These are phyloP conservation scores for Fusarium hostae DNA, from an alignment of 2,329 filamentous ascomycete genomes.

Conservation along the genomic window DNA sequence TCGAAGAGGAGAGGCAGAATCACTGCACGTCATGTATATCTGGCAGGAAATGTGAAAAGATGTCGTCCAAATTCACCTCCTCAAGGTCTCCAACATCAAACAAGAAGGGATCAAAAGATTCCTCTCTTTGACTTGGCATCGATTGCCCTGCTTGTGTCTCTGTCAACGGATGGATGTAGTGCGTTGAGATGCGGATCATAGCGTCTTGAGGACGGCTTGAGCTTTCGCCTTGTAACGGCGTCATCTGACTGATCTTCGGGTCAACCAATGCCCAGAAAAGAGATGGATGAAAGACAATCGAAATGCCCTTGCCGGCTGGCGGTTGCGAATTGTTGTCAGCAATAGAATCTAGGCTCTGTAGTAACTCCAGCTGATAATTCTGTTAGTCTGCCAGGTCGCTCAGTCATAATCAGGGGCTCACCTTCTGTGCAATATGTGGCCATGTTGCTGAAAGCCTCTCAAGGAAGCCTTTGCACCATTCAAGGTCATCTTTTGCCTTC, in stretches of 20 bases:
- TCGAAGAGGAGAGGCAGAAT: too few relatives aligned
- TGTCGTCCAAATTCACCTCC: slow-evolving; percentile 9
- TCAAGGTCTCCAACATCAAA: slow-evolving; percentile 5
- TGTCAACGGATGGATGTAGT: slow-evolving; percentile 6
- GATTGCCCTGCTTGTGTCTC: background rate
- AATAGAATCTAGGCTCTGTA: background rate
- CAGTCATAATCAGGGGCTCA: too few relatives aligned
- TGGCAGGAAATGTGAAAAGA: slow-evolving; percentile 1
- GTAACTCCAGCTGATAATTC: background rate
- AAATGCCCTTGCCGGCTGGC: background rate
- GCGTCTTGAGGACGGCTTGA: background rate
- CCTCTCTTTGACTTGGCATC: background rate
- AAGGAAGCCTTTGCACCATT: slow-evolving; percentile 11
- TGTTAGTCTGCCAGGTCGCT: too few relatives aligned
- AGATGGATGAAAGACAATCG: background rate
- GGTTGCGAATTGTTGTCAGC: background rate
- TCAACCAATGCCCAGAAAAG: slow-evolving; percentile 17
- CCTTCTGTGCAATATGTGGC: slow-evolving; percentile 29
- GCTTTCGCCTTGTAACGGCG: background rate
- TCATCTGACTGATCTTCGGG: slow-evolving; percentile 13
- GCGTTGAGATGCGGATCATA: slow-evolving; percentile 6
- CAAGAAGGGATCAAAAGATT: background rate
- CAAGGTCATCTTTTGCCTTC: background rate
- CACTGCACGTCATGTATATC: background rate
- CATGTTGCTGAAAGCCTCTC: background rate